Conservation (phyloP, 1,139 yeast genomes). For the Nadsonia starkeyi-henricii region DNA sequence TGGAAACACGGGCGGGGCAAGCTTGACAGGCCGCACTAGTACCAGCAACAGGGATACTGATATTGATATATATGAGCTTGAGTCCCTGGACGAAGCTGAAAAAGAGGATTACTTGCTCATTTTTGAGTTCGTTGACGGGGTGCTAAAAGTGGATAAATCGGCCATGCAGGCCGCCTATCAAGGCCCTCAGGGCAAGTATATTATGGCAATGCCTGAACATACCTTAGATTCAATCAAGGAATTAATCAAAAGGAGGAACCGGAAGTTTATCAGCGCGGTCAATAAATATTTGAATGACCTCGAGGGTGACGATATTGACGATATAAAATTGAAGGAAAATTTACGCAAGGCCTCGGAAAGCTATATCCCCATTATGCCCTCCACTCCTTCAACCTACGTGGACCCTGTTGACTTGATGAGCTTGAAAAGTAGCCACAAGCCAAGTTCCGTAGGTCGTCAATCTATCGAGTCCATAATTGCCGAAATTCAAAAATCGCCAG, state of each 20-base stretch:
- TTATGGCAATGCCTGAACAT: conserved; percentile 25
- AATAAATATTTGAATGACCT: conserved; percentile 24
- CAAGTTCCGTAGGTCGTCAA: conserved; percentile 5
- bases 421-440: conserved; percentile 2
- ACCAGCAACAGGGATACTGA: too few species aligned
- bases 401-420: conserved; percentile 14
- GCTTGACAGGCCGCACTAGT: too few species aligned
- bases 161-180: conserved; percentile 3
- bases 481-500: conserved; percentile 8
- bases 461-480: neutral
- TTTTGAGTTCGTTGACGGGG: conserved; percentile 69
- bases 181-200: neutral
- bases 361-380: conserved; percentile 31
- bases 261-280: conserved; percentile 36
- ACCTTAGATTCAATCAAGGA: conserved; percentile 39
- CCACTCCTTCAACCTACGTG: conserved; percentile 2
- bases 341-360: conserved; percentile 16
- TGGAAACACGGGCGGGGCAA: conserved; percentile 1
- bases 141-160: conserved; percentile 23
- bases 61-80: too few species aligned
- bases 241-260: conserved; percentile 45
- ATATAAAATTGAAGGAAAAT: conserved; percentile 22
- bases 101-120: conserved; percentile 33
- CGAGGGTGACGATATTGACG: conserved; percentile 24
- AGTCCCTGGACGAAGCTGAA: conserved; percentile 21